phyloP scores from a whole-genome alignment of 108 stramenopile genomes.

The Bacterosira constricta region DNA sequence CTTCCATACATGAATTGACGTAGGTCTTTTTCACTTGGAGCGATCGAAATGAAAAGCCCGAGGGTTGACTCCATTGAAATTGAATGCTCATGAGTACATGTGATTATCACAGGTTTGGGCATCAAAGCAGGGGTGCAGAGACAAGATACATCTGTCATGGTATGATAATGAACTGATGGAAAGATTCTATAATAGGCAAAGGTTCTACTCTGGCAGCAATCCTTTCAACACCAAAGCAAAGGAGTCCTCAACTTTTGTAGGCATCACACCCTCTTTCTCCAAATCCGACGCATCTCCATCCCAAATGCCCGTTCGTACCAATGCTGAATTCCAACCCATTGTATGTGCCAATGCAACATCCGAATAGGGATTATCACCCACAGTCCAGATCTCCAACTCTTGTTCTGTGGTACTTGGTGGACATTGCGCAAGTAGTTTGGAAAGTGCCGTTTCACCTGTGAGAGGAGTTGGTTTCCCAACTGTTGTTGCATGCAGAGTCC shows the following conservation, averaged over 20 bases:
- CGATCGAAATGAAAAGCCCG: too few relatives aligned
- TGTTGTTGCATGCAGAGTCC: conserved; percentile 5
- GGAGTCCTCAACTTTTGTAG: conserved; percentile 12
- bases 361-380: conserved; percentile 22
- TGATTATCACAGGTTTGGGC: too few relatives aligned
- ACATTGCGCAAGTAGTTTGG: conserved; percentile 16
- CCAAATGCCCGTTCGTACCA: conserved; percentile 25
- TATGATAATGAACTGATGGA: too few relatives aligned
- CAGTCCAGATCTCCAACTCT: conserved; percentile 29
- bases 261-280: neutral
- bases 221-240: too few relatives aligned
- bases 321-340: conserved; percentile 28
- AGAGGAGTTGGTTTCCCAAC: conserved; percentile 15
- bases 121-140: too few relatives aligned
- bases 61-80: too few relatives aligned
- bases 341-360: conserved; percentile 16
- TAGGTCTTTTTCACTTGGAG: too few relatives aligned
- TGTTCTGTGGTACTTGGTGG: neutral
- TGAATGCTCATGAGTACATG: too few relatives aligned
- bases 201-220: too few relatives aligned
- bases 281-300: conserved; percentile 3
- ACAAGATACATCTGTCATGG: too few relatives aligned
- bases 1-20: too few relatives aligned
- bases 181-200: too few relatives aligned
- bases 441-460: conserved; percentile 19